Evolutionary conservation across 306 rosid species (phyloP).

Genomic region (Hippophae gyantsensis): DNA sequence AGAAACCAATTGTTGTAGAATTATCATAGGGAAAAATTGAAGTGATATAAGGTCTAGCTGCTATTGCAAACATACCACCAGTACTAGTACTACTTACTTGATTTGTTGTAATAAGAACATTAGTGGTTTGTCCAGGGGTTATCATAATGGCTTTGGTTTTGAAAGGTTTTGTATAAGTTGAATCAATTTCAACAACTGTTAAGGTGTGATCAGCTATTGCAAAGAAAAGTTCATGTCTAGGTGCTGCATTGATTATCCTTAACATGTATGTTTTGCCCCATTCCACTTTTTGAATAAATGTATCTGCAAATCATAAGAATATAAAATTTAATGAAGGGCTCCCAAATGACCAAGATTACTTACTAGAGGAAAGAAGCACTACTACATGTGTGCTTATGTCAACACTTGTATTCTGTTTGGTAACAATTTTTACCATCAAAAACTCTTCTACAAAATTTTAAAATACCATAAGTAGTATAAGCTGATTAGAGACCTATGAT

Average conservation of each 20-base stretch:
- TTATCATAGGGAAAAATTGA: constrained; percentile 45
- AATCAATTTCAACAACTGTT: constrained; percentile 58
- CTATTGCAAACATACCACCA: constrained; percentile 27
- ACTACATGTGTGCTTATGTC: no score
- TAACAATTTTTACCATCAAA: no score
- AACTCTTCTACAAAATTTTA: no score
- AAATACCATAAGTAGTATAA: no score
- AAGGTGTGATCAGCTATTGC: constrained; percentile 45
- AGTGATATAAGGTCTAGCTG: constrained; percentile 52
- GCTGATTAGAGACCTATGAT: no score
- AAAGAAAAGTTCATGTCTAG: constrained; percentile 53
- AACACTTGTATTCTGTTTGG: no score
- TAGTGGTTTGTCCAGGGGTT: constrained; percentile 61
- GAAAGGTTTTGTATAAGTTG: constrained; percentile 52
- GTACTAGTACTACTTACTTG: constrained; percentile 27
- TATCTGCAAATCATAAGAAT: constrained; percentile 35
- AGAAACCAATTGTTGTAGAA: constrained; percentile 46
- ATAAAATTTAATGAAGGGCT: background rate
- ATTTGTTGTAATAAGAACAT: constrained; percentile 47
- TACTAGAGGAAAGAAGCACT: no score
- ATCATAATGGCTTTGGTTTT: constrained; percentile 53
- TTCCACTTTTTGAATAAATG: constrained; percentile 42
- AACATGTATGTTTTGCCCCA: constrained; percentile 51
- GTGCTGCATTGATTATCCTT: constrained; percentile 59
- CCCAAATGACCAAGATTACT: no score